Evolutionary conservation across 345 rosid genomes (phyloP).

Genomic region (Salix purpurea): DNA sequence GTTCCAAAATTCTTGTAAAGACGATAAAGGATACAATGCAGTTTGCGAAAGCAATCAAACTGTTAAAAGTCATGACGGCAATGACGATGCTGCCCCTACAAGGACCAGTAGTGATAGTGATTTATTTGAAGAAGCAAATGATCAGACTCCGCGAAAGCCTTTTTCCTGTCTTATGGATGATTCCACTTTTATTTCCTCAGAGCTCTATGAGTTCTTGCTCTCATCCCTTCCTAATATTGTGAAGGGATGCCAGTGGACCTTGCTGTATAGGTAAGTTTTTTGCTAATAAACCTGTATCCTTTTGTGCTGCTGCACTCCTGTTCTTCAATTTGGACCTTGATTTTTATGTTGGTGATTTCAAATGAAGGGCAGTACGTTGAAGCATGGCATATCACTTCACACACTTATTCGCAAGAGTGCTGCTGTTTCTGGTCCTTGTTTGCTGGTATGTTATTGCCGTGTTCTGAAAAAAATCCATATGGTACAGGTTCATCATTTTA

Average conservation of each 20-base stretch:
- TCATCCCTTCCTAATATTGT: constrained; percentile 81
- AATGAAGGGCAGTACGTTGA: constrained; percentile 98
- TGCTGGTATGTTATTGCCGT: constrained; percentile 50
- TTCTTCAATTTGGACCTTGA: constrained; percentile 22
- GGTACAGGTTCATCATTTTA: not conserved
- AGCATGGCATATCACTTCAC: constrained; percentile 92
- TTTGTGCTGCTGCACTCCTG: not conserved
- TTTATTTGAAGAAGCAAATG: constrained; percentile 42
- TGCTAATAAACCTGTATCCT: not conserved
- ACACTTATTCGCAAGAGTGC: constrained; percentile 81
- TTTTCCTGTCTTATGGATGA: constrained; percentile 43
- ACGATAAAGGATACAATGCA: not conserved
- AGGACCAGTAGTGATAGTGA: constrained; percentile 42
- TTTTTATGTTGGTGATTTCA: constrained; percentile 34
- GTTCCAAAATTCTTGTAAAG: constrained; percentile 10
- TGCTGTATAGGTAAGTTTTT: constrained; percentile 70
- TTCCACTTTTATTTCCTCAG: constrained; percentile 59
- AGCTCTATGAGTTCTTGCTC: constrained; percentile 64
- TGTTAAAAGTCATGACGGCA: not conserved
- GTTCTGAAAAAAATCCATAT: not conserved
- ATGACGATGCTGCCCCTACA: constrained; percentile 22
- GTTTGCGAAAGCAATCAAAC: not conserved
- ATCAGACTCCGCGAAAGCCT: constrained; percentile 34
- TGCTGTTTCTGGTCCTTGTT: constrained; percentile 73
- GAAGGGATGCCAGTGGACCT: constrained; percentile 80